These are phyloP conservation scores for Cucurbita maxima DNA, from an alignment of 306 rosid genomes.

Conservation along the genomic window DNA sequence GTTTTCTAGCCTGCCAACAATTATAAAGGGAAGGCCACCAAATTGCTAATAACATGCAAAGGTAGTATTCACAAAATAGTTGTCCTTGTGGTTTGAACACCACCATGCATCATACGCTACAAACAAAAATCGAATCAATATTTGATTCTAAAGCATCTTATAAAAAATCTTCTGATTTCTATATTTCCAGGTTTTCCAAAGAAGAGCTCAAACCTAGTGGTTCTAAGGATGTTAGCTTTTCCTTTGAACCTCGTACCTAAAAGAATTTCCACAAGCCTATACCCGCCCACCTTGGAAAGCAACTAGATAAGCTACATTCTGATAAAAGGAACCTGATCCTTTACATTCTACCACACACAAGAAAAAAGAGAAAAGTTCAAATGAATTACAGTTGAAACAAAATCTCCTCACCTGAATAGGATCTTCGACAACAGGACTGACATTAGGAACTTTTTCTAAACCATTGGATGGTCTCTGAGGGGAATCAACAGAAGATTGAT, in stretches of 20 bases:
- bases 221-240: background rate
- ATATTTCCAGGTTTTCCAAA: background rate
- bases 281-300: background rate
- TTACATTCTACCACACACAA: background rate
- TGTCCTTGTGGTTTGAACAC: background rate
- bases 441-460: constrained; percentile 23
- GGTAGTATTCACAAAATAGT: background rate
- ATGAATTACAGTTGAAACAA: background rate
- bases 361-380: background rate
- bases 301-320: background rate
- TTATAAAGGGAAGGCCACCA: background rate
- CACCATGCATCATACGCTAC: background rate
- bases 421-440: constrained; percentile 38
- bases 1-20: background rate
- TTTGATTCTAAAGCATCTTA: background rate
- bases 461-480: constrained; percentile 27
- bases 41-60: background rate
- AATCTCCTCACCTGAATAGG: constrained; percentile 57
- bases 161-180: background rate
- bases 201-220: background rate
- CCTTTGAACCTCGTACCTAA: background rate
- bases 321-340: background rate
- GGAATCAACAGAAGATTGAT: constrained; percentile 27
- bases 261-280: background rate
- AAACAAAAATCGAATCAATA: background rate